Evolutionary conservation across 306 rosid genomes (phyloP).

Genomic region (Delonix regia): DNA sequence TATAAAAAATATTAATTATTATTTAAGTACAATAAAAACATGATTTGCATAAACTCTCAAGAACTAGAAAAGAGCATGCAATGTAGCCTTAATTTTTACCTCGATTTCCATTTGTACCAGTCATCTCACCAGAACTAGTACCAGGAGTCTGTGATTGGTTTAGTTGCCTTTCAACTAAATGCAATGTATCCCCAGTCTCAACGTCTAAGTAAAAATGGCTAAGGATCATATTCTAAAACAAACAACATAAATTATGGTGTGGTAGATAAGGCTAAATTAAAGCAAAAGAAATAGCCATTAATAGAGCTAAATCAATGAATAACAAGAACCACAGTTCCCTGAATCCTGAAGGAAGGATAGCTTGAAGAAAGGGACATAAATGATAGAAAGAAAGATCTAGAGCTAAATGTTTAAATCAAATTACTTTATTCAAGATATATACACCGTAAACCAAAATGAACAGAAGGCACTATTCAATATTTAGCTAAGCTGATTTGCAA

Average conservation of each 20-base stretch:
- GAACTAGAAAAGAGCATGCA: neutral
- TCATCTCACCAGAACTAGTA: constrained; percentile 58
- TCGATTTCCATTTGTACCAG: constrained; percentile 46
- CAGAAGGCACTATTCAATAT: neutral
- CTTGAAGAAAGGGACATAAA: neutral
- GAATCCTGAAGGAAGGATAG: neutral
- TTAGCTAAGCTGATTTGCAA: neutral
- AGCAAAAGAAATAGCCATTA: neutral
- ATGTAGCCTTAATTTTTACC: constrained; percentile 43
- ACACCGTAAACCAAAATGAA: neutral
- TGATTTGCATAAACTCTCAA: constrained; percentile 7
- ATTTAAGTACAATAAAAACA: constrained; percentile 13
- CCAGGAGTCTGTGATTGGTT: constrained; percentile 64
- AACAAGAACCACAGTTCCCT: neutral
- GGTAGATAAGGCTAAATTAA: neutral
- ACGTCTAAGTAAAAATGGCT: constrained; percentile 61
- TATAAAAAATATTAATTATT: constrained; percentile 8
- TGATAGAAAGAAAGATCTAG: neutral
- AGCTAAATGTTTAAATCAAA: neutral
- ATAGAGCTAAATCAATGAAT: neutral
- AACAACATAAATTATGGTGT: constrained; percentile 5
- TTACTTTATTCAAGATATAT: neutral
- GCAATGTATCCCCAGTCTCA: constrained; percentile 95
- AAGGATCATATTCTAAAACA: constrained; percentile 48
- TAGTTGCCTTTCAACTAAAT: constrained; percentile 92